Evolutionary conservation across 139 green algal species (phyloP), one percentile per base, ranked within the genome.

Genomic region (Micromonas pusilla): DNA sequence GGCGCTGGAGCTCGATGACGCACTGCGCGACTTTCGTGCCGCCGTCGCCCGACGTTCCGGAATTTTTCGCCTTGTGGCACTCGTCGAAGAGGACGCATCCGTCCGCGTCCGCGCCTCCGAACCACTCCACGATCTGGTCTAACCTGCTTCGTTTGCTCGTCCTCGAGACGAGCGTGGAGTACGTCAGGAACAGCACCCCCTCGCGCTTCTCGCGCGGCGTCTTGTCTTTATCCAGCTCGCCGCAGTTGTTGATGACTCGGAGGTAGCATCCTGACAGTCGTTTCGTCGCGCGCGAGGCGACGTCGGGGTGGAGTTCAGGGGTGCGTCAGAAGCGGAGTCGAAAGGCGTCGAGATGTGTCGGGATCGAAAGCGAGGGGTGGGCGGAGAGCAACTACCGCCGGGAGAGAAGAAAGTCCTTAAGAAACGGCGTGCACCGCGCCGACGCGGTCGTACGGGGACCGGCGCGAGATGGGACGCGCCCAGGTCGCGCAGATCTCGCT

Each of bases 171-270:
- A 96, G 84, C 0, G 88, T 95, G 9, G 88, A 90, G 85, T 96
- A 96, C 6, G 92, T 96, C 60, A 82, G 91, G 82, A 97, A 96
- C 25, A 96, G 82, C 36, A 93, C 86, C 2, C 92, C 92, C 70
- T 96, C 88, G 64, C 87, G 82, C n/a, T n/a, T n/a, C n/a, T n/a
- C n/a, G n/a, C n/a, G n/a, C n/a, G 45, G 88, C 87, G n/a, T 94
- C 92, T 72, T 87, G n/a, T n/a, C n/a, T n/a, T n/a, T n/a, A n/a
- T 96, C 91, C 32, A 97, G 85, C 6, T 83, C 81, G 66, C 92
- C 80, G 54, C 66, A 81, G 75, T 88, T 90, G 80, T 92, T 92
- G 76, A 93, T 90, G 45, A 90, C 75, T 25, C 78, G 82, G 4
- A 94, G 81, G 79, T 92, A 83, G 71, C 81, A 88, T 5, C 90